phyloP scores from a whole-genome alignment of 192 early-diverging fungal species.

The Rhizoclosmatium globosum region DNA sequence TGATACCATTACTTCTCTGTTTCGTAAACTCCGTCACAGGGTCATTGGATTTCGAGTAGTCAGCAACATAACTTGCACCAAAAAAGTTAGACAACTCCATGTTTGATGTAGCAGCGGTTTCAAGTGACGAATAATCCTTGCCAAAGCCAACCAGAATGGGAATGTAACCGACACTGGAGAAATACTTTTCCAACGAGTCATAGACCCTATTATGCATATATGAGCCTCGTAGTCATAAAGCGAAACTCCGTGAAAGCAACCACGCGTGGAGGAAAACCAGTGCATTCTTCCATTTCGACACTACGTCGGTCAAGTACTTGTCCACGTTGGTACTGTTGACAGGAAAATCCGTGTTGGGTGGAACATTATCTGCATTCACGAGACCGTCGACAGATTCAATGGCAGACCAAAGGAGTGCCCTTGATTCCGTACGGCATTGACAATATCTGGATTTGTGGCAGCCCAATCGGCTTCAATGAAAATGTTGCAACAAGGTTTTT shows the following conservation, averaged over 20 bases:
- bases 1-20: not conserved
- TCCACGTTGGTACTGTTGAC: no score
- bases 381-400: not conserved
- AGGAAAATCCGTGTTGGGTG: no score
- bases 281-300: no score
- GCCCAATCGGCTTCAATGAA: not conserved
- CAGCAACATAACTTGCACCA: not conserved
- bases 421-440: not conserved
- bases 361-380: not conserved
- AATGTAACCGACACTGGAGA: not conserved
- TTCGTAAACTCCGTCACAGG: not conserved
- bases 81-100: not conserved
- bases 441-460: not conserved
- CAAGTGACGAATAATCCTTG: not conserved
- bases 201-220: not conserved
- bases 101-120: not conserved
- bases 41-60: no score
- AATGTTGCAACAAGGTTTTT: slow-evolving; percentile 8
- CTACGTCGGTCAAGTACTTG: no score
- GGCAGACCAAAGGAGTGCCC: slow-evolving; percentile 6
- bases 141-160: not conserved
- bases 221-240: not conserved
- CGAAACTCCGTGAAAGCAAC: not conserved
- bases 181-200: not conserved
- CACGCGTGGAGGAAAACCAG: no score